Conservation (phyloP, 1,284 basidiomycete genomes). For the Agaricales sp. region DNA sequence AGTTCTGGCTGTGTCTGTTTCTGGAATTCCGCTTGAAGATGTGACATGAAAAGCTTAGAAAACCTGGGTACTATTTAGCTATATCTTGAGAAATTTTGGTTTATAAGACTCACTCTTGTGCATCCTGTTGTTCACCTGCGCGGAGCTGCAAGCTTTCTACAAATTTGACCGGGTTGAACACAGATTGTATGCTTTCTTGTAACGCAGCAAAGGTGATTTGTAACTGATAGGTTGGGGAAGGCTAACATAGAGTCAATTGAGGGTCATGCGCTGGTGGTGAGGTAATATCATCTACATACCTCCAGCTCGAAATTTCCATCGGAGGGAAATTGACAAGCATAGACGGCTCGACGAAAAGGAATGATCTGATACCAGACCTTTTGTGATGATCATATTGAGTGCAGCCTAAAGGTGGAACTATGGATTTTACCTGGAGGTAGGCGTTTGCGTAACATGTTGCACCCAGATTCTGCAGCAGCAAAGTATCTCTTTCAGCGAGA, state of each 20-base stretch:
- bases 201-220: constrained; percentile 76
- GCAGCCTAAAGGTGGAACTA: background rate
- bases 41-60: constrained; percentile 86
- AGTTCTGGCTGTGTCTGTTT: constrained; percentile 56
- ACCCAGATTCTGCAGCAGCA: constrained; percentile 74
- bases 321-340: constrained; percentile 41
- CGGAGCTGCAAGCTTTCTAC: constrained; percentile 75
- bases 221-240: constrained; percentile 64
- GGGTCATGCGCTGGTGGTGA: constrained; percentile 2
- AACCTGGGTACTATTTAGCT: constrained; percentile 44
- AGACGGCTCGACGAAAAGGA: constrained; percentile 58
- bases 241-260: constrained; percentile 24
- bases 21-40: constrained; percentile 77
- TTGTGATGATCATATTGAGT: constrained; percentile 4
- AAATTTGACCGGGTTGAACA: constrained; percentile 75
- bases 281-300: constrained; percentile 22
- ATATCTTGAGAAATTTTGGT: background rate
- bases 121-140: constrained; percentile 84
- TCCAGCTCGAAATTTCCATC: constrained; percentile 42
- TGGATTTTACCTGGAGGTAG: constrained; percentile 73
- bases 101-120: constrained; percentile 88
- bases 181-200: constrained; percentile 55
- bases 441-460: constrained; percentile 93
- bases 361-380: constrained; percentile 66
- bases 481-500: constrained; percentile 7